A percentile compares a stretch with the other conserved stretches of the same genome.
phyloP scores from a whole-genome alignment of 1,139 yeast genomes.

The Yamadazyma membranifaciens region DNA sequence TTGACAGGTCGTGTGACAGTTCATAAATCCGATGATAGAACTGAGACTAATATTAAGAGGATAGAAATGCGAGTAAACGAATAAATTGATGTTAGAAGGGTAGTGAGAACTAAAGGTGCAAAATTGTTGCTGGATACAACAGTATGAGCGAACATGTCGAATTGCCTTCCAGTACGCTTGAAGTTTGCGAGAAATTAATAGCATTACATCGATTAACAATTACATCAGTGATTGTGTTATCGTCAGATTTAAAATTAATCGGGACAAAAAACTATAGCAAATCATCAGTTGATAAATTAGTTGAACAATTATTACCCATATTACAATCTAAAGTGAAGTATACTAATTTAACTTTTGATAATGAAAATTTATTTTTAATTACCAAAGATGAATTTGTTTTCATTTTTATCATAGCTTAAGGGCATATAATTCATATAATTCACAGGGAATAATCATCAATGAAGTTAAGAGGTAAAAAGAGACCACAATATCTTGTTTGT shows the following conservation, averaged over 20 bases:
- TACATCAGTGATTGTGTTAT: slow-evolving; percentile 3
- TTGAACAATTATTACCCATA: slow-evolving; percentile 8
- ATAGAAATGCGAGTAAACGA: too few relatives aligned
- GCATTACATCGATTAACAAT: slow-evolving; percentile 4
- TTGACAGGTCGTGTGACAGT: too few relatives aligned
- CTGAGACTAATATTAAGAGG: too few relatives aligned
- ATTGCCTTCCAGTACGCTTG: slow-evolving; percentile 1
- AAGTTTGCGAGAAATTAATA: slow-evolving; percentile 4
- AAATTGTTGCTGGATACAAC: too few relatives aligned
- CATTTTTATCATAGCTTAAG: slow-evolving; percentile 8
- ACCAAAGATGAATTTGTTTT: slow-evolving; percentile 11
- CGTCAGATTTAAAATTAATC: slow-evolving; percentile 2
- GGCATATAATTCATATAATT: too few relatives aligned
- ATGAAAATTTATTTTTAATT: slow-evolving; percentile 8
- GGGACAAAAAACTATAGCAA: not conserved
- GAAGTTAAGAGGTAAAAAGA: not conserved
- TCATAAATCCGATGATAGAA: too few relatives aligned
- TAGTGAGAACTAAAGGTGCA: too few relatives aligned
- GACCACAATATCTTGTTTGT: not conserved
- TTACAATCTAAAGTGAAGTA: slow-evolving; percentile 10
- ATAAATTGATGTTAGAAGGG: too few relatives aligned
- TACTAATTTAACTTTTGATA: slow-evolving; percentile 9
- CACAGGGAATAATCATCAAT: too few relatives aligned
- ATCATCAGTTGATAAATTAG: not conserved
- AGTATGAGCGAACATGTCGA: too few relatives aligned